A percentile compares a stretch with the other conserved stretches of the same genome.
These are phyloP conservation scores for Aegilops umbellulata DNA, from an alignment of 176 grass and related monocot genomes.

Conservation along the genomic window DNA sequence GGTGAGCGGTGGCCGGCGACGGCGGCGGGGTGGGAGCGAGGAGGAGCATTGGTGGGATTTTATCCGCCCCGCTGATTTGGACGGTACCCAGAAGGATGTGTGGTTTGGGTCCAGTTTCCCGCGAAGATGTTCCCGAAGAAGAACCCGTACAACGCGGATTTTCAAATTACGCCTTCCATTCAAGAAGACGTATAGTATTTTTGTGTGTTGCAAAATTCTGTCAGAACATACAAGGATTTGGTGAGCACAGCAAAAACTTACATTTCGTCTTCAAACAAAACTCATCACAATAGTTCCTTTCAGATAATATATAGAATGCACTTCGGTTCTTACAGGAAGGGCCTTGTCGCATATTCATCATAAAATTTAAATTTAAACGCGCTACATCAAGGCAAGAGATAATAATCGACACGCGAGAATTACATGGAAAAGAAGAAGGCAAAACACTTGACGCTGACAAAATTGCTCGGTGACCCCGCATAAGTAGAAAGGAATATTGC, in stretches of 20 bases:
- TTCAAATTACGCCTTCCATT: neutral
- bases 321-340: neutral
- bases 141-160: neutral
- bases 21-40: conserved; percentile 15
- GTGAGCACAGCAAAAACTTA: neutral
- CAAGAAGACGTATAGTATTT: neutral
- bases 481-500: neutral
- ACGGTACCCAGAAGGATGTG: neutral
- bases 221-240: too few species aligned
- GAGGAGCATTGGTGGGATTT: conserved; percentile 28
- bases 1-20: neutral
- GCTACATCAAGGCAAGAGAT: neutral
- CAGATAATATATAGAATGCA: neutral
- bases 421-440: neutral
- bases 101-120: conserved; percentile 16
- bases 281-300: neutral
- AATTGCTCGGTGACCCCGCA: neutral
- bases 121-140: neutral
- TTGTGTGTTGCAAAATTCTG: too few species aligned
- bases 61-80: neutral
- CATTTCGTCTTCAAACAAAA: neutral
- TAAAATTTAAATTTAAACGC: neutral
- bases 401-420: conserved; percentile 3
- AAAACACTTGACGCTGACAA: conserved; percentile 1
- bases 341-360: neutral